Conservation (phyloP, 371 early-diverging fungal genomes). For the Sporodiniella umbellata region DNA sequence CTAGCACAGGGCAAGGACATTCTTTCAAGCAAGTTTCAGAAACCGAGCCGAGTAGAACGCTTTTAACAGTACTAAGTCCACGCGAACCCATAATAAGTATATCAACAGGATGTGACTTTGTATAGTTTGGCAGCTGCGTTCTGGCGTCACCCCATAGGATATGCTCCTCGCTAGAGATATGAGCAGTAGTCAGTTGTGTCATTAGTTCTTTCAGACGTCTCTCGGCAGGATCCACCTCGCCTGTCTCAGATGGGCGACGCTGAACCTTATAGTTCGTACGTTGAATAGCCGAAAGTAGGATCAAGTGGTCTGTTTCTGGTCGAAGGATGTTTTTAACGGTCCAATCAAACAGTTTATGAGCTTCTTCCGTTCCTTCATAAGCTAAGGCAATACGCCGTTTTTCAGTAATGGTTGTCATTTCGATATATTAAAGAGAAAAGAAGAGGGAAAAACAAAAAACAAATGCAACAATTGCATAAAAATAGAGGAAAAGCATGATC, state of each 20-base stretch:
- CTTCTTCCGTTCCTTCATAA: slow-evolving; percentile 51
- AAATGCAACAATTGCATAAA: not conserved
- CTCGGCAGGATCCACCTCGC: slow-evolving; percentile 12
- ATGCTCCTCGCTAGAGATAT: slow-evolving; percentile 46
- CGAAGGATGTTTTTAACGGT: slow-evolving; percentile 40
- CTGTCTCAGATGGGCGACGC: not conserved
- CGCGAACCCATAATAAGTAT: slow-evolving; percentile 48
- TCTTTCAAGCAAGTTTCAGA: slow-evolving; percentile 45
- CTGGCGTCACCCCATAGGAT: slow-evolving; percentile 48
- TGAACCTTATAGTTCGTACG: too few relatives aligned
- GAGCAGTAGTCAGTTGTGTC: slow-evolving; percentile 16
- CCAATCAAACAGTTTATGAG: slow-evolving; percentile 47
- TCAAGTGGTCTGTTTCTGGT: slow-evolving; percentile 42
- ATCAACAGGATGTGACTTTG: slow-evolving; percentile 39
- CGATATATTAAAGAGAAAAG: slow-evolving; percentile 1
- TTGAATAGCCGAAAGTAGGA: slow-evolving; percentile 38
- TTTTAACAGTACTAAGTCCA: slow-evolving; percentile 47
- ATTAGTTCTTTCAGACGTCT: slow-evolving; percentile 33
- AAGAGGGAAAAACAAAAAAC: slow-evolving; percentile 1
- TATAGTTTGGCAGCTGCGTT: slow-evolving; percentile 34
- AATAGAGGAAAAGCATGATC: too few relatives aligned
- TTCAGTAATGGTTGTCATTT: slow-evolving; percentile 43
- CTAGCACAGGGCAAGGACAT: slow-evolving; percentile 51
- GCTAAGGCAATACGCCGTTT: slow-evolving; percentile 47
- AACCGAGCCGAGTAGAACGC: slow-evolving; percentile 48